Evolutionary conservation across 495 filamentous ascomycete species (phyloP).

Genomic region (Xylaria castorea): DNA sequence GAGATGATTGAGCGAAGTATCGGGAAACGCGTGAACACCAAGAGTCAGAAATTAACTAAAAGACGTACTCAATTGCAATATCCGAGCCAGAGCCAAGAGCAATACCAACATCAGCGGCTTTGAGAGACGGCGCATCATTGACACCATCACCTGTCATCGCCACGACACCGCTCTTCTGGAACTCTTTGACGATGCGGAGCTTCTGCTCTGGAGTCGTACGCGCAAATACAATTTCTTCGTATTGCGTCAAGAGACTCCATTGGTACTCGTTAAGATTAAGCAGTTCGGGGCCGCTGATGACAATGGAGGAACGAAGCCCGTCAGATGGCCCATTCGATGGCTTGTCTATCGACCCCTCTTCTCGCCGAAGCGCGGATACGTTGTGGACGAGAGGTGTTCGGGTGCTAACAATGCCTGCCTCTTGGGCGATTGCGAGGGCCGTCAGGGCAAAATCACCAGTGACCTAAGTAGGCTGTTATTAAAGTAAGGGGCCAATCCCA

Average conservation of each 20-base stretch:
- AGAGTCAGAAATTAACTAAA: too few relatives aligned
- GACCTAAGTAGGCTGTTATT: constrained; percentile 42
- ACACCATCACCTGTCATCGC: constrained; percentile 78
- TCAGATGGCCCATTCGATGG: constrained; percentile 32
- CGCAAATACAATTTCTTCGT: constrained; percentile 71
- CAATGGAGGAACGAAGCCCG: constrained; percentile 42
- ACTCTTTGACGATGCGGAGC: constrained; percentile 72
- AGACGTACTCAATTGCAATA: constrained; percentile 64
- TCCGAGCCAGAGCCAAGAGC: constrained; percentile 82
- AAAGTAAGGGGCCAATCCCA: not conserved
- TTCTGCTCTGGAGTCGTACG: constrained; percentile 80
- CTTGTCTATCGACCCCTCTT: constrained; percentile 26
- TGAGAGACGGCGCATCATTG: constrained; percentile 80
- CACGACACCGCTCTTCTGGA: constrained; percentile 62
- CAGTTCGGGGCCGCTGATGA: constrained; percentile 65
- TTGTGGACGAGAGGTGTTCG: constrained; percentile 45
- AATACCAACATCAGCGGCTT: constrained; percentile 79
- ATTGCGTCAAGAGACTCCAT: constrained; percentile 63
- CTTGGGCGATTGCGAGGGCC: constrained; percentile 69
- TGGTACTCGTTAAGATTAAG: constrained; percentile 61
- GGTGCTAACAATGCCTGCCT: constrained; percentile 69
- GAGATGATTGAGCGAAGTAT: not conserved
- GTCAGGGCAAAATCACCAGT: constrained; percentile 78
- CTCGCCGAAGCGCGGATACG: constrained; percentile 48
- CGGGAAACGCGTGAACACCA: too few relatives aligned